These are phyloP conservation scores for Butyriboletus loyo DNA, from an alignment of 768 basidiomycete species.

Conservation along the genomic window DNA sequence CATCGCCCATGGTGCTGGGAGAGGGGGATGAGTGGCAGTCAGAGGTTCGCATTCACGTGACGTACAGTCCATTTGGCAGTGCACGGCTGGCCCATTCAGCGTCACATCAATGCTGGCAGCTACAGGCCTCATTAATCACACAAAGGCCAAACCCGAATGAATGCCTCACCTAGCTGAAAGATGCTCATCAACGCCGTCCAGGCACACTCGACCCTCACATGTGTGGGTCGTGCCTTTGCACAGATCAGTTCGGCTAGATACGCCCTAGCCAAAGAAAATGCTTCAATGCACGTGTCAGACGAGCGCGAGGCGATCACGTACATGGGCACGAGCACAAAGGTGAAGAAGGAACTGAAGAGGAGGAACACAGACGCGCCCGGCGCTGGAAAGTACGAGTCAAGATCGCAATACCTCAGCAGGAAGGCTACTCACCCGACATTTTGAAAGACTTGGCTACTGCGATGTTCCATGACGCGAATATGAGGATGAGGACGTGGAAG, in stretches of 20 bases:
- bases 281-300: not conserved
- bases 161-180: constrained; percentile 49
- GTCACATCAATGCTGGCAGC: constrained; percentile 50
- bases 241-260: constrained; percentile 36
- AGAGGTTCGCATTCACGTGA: not conserved
- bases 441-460: constrained; percentile 35
- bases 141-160: not conserved
- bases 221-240: constrained; percentile 37
- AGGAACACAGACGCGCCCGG: constrained; percentile 49
- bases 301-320: constrained; percentile 18
- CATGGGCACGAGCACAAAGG: constrained; percentile 31
- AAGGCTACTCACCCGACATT: constrained; percentile 34
- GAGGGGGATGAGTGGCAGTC: constrained; percentile 4
- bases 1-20: constrained; percentile 37
- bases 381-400: constrained; percentile 29
- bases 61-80: constrained; percentile 38
- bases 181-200: constrained; percentile 52
- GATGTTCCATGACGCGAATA: constrained; percentile 60
- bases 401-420: not conserved
- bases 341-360: constrained; percentile 43
- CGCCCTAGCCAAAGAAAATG: constrained; percentile 16
- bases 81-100: constrained; percentile 38
- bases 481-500: constrained; percentile 49
- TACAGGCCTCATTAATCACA: constrained; percentile 18
- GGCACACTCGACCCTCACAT: constrained; percentile 49